phyloP scores from a whole-genome alignment of 441 rosid genomes.

The Populus tomentosa region DNA sequence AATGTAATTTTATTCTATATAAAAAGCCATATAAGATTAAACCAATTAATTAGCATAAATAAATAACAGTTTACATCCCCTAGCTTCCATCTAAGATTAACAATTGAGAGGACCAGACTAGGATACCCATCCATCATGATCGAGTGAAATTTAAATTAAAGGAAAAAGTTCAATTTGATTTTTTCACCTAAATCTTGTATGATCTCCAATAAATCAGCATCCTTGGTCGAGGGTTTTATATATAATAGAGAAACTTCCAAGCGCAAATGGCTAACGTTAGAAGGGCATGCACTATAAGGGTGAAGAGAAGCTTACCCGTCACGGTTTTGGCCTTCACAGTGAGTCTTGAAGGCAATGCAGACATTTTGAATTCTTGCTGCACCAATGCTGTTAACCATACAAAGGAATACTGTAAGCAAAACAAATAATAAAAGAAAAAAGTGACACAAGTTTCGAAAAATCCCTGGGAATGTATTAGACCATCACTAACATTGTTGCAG shows the following conservation, averaged over 20 bases:
- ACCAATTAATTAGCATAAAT: no score
- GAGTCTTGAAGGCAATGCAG: slow-evolving; percentile 54
- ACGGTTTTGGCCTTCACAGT: slow-evolving; percentile 54
- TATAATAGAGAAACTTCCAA: neutral
- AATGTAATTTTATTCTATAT: no score
- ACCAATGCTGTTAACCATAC: slow-evolving; percentile 51
- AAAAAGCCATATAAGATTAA: no score
- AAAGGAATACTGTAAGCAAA: slow-evolving; percentile 9
- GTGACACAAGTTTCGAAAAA: neutral
- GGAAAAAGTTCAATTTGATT: neutral
- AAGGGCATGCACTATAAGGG: neutral
- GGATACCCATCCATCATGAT: neutral
- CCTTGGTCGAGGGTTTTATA: no score
- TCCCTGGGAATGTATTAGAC: no score
- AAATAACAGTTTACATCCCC: neutral
- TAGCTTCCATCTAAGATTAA: neutral
- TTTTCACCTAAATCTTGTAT: neutral
- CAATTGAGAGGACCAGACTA: neutral
- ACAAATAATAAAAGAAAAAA: neutral
- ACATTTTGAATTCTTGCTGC: slow-evolving; percentile 55
- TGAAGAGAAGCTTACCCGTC: slow-evolving; percentile 48
- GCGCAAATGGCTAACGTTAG: neutral
- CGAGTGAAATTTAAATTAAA: no score
- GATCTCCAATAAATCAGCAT: neutral
- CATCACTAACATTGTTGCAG: neutral